Base-by-base conservation (phyloP, 169 alveolate species). In the Babesia caballi region DNA sequence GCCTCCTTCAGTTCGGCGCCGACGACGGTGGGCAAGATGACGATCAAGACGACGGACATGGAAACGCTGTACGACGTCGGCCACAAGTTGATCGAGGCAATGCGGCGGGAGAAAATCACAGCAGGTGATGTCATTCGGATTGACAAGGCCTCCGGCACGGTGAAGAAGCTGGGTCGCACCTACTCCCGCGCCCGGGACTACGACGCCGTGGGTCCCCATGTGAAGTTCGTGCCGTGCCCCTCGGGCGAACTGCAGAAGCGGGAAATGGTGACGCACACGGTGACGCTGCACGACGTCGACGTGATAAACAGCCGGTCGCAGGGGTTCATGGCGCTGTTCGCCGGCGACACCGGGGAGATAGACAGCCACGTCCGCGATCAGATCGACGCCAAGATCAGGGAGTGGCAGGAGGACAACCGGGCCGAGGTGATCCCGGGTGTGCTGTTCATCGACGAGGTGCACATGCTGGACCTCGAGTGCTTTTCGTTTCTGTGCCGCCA, bases 321-420 rank as follows among this genome's bases (percentile, higher is more conserved):
- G 78, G 99, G 99, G 27, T 97, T 97, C 77, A 81, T 97, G 58
- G 99, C 99, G 6, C 90, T 98, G 30, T 98, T 98, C 80, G 97
- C 99, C 14, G 99, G 99, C 33, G 99, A 98, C 83, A 97, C 99
- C 35, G 99, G 99, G 30, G 99, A 98, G 90, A 97, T 98, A 25
- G 97, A 96, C 76, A 91, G 91, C 58, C 99, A 97, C 89, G 96
- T 98, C 33, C 94, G 99, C 68, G 99, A 96, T 57, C 98, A 98
- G 84, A 98, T 98, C 42, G 99, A 98, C 78, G 90, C 94, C 74
- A 97, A 96, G 85, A 98, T 98, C 19, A 96, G 97, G 32, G 99
- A 98, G 86, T 98, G 99, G 99, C 95, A 95, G 66, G 99, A 97
- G 78, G 99, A 98, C 86, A 98, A 97, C 40, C 92, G 95, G 76